Percentiles rank a stretch among this genome's conserved stretches.
These are phyloP conservation scores for Aspergillus sclerotialis DNA, from an alignment of 2,329 filamentous ascomycete species.

Conservation along the genomic window DNA sequence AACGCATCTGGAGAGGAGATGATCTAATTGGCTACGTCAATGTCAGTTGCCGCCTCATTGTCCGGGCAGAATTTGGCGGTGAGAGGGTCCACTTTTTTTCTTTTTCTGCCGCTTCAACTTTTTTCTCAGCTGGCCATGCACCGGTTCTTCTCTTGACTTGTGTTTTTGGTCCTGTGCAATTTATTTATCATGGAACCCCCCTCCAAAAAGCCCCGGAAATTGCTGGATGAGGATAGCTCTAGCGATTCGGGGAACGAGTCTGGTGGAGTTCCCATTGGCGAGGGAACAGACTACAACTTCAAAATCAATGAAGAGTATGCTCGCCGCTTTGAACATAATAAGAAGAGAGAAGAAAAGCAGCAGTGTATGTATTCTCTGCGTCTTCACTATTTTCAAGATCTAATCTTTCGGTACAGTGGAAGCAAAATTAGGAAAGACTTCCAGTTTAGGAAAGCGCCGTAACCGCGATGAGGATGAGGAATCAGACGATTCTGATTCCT, in stretches of 20 bases:
- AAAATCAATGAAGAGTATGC: conserved; percentile 91
- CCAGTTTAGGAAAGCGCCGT: conserved; percentile 31
- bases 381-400: not conserved
- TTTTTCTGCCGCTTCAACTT: conserved; percentile 23
- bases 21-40: conserved; percentile 33
- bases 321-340: conserved; percentile 87
- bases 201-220: conserved; percentile 33
- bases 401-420: conserved; percentile 56
- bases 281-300: conserved; percentile 42
- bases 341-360: conserved; percentile 85
- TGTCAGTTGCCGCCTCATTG: conserved; percentile 9
- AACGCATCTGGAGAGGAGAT: conserved; percentile 15
- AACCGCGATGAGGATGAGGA: conserved; percentile 40
- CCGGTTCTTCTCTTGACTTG: not conserved
- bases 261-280: conserved; percentile 31
- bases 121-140: conserved; percentile 9
- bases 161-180: conserved; percentile 3
- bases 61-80: conserved; percentile 12
- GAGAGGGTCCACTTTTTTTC: conserved; percentile 22
- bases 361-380: conserved; percentile 21
- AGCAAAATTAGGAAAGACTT: conserved; percentile 65
- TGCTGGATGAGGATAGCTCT: conserved; percentile 35
- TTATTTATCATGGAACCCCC: conserved; percentile 35
- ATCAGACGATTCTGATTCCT: conserved; percentile 53
- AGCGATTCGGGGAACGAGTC: conserved; percentile 33